Evolutionary conservation across 345 rosid genomes (phyloP), one percentile per base, ranked within the genome.

Genomic region (Iberis pinnata): DNA sequence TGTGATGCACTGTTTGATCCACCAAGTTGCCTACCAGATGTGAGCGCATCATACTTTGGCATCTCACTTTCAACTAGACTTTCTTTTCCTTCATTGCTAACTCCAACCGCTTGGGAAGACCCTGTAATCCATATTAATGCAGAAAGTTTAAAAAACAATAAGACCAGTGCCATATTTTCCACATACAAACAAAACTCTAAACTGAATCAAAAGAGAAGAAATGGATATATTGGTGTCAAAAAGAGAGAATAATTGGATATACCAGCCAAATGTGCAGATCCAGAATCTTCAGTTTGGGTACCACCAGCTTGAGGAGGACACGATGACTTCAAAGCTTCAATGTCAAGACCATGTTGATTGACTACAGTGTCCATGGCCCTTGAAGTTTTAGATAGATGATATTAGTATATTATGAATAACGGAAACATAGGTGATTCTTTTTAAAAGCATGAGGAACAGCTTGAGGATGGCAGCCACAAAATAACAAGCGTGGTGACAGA

Each of bases 281-380:
- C 59, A 57, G 89, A 76, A 70, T 88, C 94, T 57, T 82, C 90
- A n/a, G 64, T 70, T 70, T 78, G 95, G 73, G 75, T 47, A 43
- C 86, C 90, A 67, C 83, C 73, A 15, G 88, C 55, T 29, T 72
- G 49, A 43, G 94, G 85, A 76, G 77, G 77, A 41, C 87, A 81
- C 4, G 94, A 73, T 46, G 94, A 69, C 75, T 69, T 85, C 74
- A 92, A 70, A 60, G 89, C 83, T 64, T 92, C 98, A 59, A 85
- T 74, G 78, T 93, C 97, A 69, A 93, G 84, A 60, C 94, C 88
- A 49, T 93, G 76, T 56, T 76, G 95, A 73, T 62, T 93, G 52
- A 88, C 80, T 31, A 93, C 97, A 64, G 99, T 93, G 76, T 88
- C 99, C 99, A 93, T 93, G 45, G 99, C 99, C 88, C 99, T 70